Conservation (phyloP, 1,139 yeast species). For the Scheffersomyces titani region DNA sequence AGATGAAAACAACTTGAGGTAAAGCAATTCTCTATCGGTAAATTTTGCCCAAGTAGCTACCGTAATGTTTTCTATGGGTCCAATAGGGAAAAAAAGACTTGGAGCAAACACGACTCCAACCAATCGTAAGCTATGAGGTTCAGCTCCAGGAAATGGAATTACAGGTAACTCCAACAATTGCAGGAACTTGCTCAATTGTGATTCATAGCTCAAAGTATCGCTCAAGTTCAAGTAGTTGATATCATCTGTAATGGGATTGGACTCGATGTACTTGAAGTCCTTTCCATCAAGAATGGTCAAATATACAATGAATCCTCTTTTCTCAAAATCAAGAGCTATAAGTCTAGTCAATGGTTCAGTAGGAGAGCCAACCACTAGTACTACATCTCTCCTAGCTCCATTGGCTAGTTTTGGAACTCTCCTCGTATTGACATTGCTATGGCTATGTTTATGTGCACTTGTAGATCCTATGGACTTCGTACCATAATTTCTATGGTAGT, state of each 20-base stretch:
- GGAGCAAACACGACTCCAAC: slow-evolving; percentile 66
- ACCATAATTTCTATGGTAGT: slow-evolving; percentile 5
- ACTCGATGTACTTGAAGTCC: slow-evolving; percentile 60
- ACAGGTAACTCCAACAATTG: slow-evolving; percentile 40
- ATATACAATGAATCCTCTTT: slow-evolving; percentile 79
- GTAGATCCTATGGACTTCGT: background rate
- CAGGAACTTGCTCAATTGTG: slow-evolving; percentile 45
- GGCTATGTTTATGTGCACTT: slow-evolving; percentile 2
- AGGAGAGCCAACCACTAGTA: slow-evolving; percentile 75
- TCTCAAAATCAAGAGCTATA: slow-evolving; percentile 72
- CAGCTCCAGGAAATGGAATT: slow-evolving; percentile 53
- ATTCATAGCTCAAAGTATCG: slow-evolving; percentile 29
- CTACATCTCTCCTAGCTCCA: slow-evolving; percentile 76
- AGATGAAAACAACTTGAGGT: slow-evolving; percentile 53
- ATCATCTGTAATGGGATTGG: slow-evolving; percentile 56
- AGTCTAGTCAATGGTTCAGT: slow-evolving; percentile 72
- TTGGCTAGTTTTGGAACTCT: slow-evolving; percentile 63
- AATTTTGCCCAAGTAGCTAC: slow-evolving; percentile 55
- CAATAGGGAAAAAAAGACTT: slow-evolving; percentile 63
- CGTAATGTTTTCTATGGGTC: slow-evolving; percentile 64
- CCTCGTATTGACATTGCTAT: slow-evolving; percentile 29
- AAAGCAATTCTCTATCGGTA: slow-evolving; percentile 45
- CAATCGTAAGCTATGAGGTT: slow-evolving; percentile 52
- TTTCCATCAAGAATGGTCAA: slow-evolving; percentile 67
- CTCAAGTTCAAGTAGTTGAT: slow-evolving; percentile 45